phyloP scores from a whole-genome alignment of 345 rosid genomes.

The Melastoma malabathricum region DNA sequence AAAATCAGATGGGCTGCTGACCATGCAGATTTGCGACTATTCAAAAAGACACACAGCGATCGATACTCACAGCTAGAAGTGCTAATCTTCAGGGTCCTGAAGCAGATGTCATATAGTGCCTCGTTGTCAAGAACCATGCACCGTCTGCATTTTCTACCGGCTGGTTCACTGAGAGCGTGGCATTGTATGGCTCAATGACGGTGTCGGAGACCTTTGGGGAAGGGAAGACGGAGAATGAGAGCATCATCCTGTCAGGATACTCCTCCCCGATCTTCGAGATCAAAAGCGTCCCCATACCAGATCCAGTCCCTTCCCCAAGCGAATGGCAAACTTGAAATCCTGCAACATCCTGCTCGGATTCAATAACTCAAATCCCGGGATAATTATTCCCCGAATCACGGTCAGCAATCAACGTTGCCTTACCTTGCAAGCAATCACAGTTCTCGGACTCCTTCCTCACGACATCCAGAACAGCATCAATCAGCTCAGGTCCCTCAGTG shows the following conservation, averaged over 20 bases:
- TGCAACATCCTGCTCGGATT: background rate
- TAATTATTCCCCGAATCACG: too few relatives aligned
- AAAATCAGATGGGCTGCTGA: background rate
- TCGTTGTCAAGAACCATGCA: slow-evolving; percentile 7
- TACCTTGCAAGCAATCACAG: slow-evolving; percentile 8
- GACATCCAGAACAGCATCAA: slow-evolving; percentile 4
- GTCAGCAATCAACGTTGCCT: background rate
- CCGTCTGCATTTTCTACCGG: slow-evolving; percentile 6
- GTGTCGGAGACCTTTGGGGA: slow-evolving; percentile 7
- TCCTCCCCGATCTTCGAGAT: slow-evolving; percentile 7
- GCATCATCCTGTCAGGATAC: slow-evolving; percentile 9
- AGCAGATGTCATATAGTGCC: slow-evolving; percentile 6
- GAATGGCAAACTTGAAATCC: slow-evolving; percentile 7
- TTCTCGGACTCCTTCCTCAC: slow-evolving; percentile 9
- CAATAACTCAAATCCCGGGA: too few relatives aligned
- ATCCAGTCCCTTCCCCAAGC: slow-evolving; percentile 7
- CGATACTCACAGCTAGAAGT: slow-evolving; percentile 4
- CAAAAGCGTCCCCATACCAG: slow-evolving; percentile 7
- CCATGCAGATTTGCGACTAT: background rate
- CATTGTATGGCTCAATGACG: slow-evolving; percentile 6
- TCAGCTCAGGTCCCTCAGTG: slow-evolving; percentile 7
- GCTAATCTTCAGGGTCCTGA: slow-evolving; percentile 6
- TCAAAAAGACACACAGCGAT: too few relatives aligned
- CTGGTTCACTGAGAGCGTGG: slow-evolving; percentile 7
- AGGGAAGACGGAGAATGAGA: slow-evolving; percentile 6